phyloP scores from a whole-genome alignment of 2,329 filamentous ascomycete genomes.

The Bretziella fagacearum region DNA sequence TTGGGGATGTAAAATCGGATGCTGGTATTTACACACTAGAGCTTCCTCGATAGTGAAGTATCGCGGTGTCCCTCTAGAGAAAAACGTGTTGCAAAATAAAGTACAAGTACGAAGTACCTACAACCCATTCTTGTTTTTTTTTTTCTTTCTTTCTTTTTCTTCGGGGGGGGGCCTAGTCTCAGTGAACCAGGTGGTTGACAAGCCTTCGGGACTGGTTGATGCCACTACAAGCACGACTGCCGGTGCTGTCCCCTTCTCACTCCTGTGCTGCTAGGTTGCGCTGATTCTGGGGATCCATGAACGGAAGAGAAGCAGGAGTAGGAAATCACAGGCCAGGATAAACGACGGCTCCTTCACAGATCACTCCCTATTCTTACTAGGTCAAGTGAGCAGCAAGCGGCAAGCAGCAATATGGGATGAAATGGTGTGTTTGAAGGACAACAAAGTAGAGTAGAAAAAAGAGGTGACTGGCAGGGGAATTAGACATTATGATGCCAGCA shows the following conservation, averaged over 20 bases:
- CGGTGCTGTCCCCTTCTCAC: background rate
- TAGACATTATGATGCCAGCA: too few species aligned
- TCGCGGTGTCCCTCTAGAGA: too few species aligned
- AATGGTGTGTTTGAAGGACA: background rate
- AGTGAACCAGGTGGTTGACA: too few species aligned
- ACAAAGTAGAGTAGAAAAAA: background rate
- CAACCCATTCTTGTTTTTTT: too few species aligned
- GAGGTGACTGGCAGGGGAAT: background rate
- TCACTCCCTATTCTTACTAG: background rate
- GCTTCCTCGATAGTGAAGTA: too few species aligned
- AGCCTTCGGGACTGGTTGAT: too few species aligned
- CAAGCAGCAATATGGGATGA: constrained; percentile 3
- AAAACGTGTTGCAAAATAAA: too few species aligned
- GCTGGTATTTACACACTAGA: too few species aligned
- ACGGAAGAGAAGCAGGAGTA: background rate
- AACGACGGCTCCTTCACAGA: constrained; percentile 1
- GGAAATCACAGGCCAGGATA: background rate
- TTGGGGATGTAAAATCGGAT: too few species aligned
- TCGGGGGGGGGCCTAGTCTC: too few species aligned
- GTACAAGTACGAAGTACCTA: too few species aligned
- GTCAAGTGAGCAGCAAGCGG: constrained; percentile 3
- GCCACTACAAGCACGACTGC: background rate
- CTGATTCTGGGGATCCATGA: background rate
- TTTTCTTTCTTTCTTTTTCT: too few species aligned
- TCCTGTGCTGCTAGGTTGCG: background rate